These are phyloP conservation scores for Alloascoidea africana DNA, from an alignment of 805 yeast genomes.

Conservation along the genomic window DNA sequence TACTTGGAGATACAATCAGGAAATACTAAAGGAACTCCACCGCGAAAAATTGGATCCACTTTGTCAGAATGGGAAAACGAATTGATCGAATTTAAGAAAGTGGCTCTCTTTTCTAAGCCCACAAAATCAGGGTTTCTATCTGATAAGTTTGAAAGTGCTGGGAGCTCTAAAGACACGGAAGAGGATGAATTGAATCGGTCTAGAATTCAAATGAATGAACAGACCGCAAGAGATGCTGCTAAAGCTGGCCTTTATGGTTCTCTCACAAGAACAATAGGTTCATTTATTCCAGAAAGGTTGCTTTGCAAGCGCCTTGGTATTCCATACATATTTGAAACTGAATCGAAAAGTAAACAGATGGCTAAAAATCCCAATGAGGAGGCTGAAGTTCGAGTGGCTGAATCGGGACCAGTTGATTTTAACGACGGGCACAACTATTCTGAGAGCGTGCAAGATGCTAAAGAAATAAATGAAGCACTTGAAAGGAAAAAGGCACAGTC, in stretches of 20 bases:
- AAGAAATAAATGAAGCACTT: slow-evolving; percentile 9
- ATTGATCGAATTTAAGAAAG: slow-evolving; percentile 11
- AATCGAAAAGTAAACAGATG: neutral
- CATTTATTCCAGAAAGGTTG: slow-evolving; percentile 11
- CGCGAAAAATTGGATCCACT: neutral
- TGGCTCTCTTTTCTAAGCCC: slow-evolving; percentile 12
- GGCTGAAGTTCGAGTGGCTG: slow-evolving; percentile 1
- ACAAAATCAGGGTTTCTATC: slow-evolving; percentile 13
- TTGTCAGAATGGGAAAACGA: slow-evolving; percentile 8
- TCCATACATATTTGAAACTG: slow-evolving; percentile 4
- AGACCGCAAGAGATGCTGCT: slow-evolving; percentile 11
- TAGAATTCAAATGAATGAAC: slow-evolving; percentile 2
- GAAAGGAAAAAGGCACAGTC: slow-evolving; percentile 9
- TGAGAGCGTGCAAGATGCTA: slow-evolving; percentile 2
- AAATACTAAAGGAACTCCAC: neutral
- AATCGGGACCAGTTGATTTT: slow-evolving; percentile 3
- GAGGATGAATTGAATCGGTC: slow-evolving; percentile 5
- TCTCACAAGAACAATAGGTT: slow-evolving; percentile 8
- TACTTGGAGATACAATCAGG: slow-evolving; percentile 11
- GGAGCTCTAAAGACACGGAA: slow-evolving; percentile 5
- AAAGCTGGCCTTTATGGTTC: slow-evolving; percentile 11
- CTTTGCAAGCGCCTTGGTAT: slow-evolving; percentile 14
- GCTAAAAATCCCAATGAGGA: neutral
- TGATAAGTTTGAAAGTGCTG: slow-evolving; percentile 8
- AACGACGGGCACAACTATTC: slow-evolving; percentile 5